phyloP scores from a whole-genome alignment of 441 rosid genomes.

The Gossypium gossypioides region DNA sequence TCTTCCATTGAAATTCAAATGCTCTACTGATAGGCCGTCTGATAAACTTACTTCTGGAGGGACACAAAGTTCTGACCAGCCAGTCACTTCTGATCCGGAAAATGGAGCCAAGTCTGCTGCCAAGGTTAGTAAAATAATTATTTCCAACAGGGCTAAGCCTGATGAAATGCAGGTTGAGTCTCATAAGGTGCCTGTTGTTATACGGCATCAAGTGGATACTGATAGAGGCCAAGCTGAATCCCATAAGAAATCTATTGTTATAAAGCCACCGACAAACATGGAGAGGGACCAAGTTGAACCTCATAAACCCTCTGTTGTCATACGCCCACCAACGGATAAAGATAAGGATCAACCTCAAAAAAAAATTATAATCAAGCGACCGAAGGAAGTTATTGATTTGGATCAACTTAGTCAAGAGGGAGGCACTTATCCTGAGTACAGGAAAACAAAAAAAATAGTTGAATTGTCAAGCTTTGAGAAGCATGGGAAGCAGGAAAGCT shows the following conservation, averaged over 20 bases:
- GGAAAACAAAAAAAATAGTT: constrained; percentile 73
- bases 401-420: constrained; percentile 73
- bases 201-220: constrained; percentile 46
- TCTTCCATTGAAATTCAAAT: constrained; percentile 67
- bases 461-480: constrained; percentile 66
- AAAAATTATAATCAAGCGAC: constrained; percentile 67
- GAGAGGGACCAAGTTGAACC: constrained; percentile 54
- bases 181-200: constrained; percentile 40
- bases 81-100: constrained; percentile 39
- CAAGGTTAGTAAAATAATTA: constrained; percentile 59
- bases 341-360: constrained; percentile 63
- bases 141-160: constrained; percentile 61
- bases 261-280: constrained; percentile 51
- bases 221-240: constrained; percentile 56
- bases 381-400: constrained; percentile 64
- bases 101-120: constrained; percentile 41
- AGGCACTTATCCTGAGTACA: constrained; percentile 49
- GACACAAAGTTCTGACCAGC: constrained; percentile 48
- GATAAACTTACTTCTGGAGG: constrained; percentile 45
- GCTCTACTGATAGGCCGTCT: constrained; percentile 43
- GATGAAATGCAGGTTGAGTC: constrained; percentile 46
- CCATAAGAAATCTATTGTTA: constrained; percentile 54
- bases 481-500: constrained; percentile 34
- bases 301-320: constrained; percentile 59
- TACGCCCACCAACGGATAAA: constrained; percentile 63